phyloP scores from a whole-genome alignment of 768 basidiomycete genomes.

The Serendipita sp. region DNA sequence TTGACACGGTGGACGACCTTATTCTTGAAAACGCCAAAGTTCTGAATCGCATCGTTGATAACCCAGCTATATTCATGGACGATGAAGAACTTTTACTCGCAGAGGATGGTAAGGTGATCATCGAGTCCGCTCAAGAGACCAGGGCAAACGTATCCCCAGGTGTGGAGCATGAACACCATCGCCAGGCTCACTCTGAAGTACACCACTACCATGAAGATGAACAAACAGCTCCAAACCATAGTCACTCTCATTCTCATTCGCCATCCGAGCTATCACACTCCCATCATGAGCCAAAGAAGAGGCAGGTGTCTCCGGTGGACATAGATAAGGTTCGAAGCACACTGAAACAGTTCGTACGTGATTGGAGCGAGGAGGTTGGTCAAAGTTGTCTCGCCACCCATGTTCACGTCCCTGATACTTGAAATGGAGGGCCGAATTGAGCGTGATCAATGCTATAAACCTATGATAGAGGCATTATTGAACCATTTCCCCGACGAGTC shows the following conservation, averaged over 20 bases:
- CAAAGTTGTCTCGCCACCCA: neutral
- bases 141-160: neutral
- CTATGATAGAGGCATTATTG: conserved; percentile 62
- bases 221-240: conserved; percentile 12
- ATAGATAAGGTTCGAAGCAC: conserved; percentile 89
- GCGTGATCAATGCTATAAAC: conserved; percentile 62
- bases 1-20: conserved; percentile 63
- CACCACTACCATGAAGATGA: conserved; percentile 14
- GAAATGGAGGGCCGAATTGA: conserved; percentile 48
- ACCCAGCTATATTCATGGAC: conserved; percentile 64
- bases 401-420: neutral
- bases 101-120: neutral
- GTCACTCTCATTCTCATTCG: conserved; percentile 15
- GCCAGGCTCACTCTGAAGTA: neutral
- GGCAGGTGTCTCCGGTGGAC: conserved; percentile 21
- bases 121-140: neutral
- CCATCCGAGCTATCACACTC: neutral
- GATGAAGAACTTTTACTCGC: conserved; percentile 16
- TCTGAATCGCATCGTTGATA: conserved; percentile 50
- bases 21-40: conserved; percentile 72
- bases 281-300: conserved; percentile 11
- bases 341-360: conserved; percentile 80
- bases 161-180: conserved; percentile 1
- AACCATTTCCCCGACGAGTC: conserved; percentile 42
- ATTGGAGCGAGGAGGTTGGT: conserved; percentile 75